Evolutionary conservation across 371 early-diverging fungal genomes (phyloP).

Genomic region (Rhizopus sp.): DNA sequence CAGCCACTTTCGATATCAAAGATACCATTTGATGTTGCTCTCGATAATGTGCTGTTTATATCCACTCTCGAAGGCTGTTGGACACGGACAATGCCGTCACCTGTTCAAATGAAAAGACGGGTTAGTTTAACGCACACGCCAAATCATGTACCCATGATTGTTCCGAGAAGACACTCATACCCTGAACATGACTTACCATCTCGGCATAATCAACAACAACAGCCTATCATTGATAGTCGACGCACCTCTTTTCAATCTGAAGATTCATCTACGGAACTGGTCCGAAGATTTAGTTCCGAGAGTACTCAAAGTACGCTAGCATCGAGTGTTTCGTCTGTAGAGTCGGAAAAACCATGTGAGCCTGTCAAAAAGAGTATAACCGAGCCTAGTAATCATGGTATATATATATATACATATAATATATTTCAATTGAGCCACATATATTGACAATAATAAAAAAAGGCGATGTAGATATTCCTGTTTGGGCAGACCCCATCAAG

Average conservation of each 20-base stretch:
- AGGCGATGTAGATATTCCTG: conserved; percentile 16
- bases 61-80: conserved; percentile 12
- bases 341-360: not conserved
- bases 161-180: conserved; percentile 64
- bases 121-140: not conserved
- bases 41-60: conserved; percentile 20
- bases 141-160: conserved; percentile 22
- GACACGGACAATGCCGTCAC: conserved; percentile 14
- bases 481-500: conserved; percentile 42
- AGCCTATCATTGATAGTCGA: not conserved
- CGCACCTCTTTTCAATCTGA: conserved; percentile 22
- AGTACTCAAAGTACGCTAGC: conserved; percentile 17
- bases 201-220: not conserved
- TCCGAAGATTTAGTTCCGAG: conserved; percentile 25
- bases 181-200: conserved; percentile 57
- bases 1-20: conserved; percentile 20
- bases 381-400: too few relatives aligned
- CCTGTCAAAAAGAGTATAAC: not conserved
- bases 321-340: conserved; percentile 15
- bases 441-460: too few relatives aligned
- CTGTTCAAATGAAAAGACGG: conserved; percentile 14
- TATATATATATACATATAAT: too few relatives aligned
- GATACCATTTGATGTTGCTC: conserved; percentile 8
- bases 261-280: conserved; percentile 20
- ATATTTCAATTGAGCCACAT: too few relatives aligned